Evolutionary conservation across 176 grass and related monocot genomes (phyloP), one percentile per base, ranked within the genome.

Genomic region (Ensete glaucum): DNA sequence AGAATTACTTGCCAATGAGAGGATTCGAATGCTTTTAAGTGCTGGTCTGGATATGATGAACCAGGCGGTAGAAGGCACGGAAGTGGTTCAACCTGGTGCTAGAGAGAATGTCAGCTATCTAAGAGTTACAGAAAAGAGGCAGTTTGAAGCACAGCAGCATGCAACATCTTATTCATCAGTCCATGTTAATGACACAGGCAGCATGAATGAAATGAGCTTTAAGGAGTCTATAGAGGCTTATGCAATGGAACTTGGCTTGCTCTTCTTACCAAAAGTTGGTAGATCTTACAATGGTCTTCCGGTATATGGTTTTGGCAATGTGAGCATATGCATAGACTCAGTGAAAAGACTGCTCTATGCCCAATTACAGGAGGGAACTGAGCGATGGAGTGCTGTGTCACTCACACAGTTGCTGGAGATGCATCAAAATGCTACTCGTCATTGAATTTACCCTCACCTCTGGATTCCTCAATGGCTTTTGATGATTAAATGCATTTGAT

Each of bases 31-130:
- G 76, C 81, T 96, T 52, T 54, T 96, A 56, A 92, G 72, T 8
- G 51, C 81, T 27, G 87, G 92, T 56, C 83, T 96, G 69, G 89
- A 92, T 76, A 96, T 92, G 92, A 96, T 96, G 89, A 88, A 92
- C 77, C 85, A 85, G 75, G 92, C 87, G 73, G 89, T 84, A 21
- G 89, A 96, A 80, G 92, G 87, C 50, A 81, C 79, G 59, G 82
- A 96, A 67, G 79, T 92, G n/a, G 82, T 84, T 64, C 87, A 89
- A 59, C 89, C 87, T 77, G 86, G 89, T 20, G 77, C 87, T 66
- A 82, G 64, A 71, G 92, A 96, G 71, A 91, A 93, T 57, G 79
- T 88, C 2, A 85, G 85, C 63, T 93, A 83, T 73, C 75, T 91
- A 69, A 85, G 83, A 81, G 88, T 80, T 27, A 83, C 90, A 68